A percentile compares a stretch with the other conserved stretches of the same genome.
phyloP scores from a whole-genome alignment of 495 filamentous ascomycete genomes.

The Letharia lupina region DNA sequence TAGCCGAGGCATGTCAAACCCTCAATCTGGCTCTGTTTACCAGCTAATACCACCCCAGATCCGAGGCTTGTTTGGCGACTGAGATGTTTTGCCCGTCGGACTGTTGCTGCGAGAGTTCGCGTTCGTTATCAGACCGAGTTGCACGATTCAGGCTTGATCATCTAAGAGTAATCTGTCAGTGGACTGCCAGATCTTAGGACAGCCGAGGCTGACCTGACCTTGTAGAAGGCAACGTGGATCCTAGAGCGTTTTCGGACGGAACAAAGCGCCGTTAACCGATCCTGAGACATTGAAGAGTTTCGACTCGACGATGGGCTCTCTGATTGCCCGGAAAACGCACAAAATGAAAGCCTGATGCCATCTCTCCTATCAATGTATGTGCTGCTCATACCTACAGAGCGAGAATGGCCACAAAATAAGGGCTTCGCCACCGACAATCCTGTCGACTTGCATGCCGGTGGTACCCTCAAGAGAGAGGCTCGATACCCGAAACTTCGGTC shows the following conservation, averaged over 20 bases:
- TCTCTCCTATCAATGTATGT: background rate
- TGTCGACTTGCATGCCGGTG: background rate
- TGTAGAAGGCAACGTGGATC: background rate
- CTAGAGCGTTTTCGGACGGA: background rate
- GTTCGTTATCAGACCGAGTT: background rate
- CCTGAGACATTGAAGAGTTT: background rate
- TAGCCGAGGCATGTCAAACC: constrained; percentile 45
- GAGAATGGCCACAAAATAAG: background rate
- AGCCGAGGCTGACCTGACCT: background rate
- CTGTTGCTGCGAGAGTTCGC: background rate
- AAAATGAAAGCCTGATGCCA: background rate
- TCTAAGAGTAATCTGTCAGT: background rate
- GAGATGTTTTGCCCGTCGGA: background rate
- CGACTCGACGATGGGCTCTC: background rate
- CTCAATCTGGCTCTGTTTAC: background rate
- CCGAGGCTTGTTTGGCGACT: constrained; percentile 15
- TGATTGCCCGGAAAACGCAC: too few relatives aligned
- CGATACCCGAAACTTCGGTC: background rate
- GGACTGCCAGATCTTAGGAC: background rate
- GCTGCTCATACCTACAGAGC: background rate
- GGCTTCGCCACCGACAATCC: background rate
- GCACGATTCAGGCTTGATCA: background rate
- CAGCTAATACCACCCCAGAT: constrained; percentile 15
- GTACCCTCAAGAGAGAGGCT: background rate
- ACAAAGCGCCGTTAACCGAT: background rate